Percentiles rank a stretch among this genome's conserved stretches.
Conservation (phyloP, 352 stramenopile genomes). For the Globisporangium solare region DNA sequence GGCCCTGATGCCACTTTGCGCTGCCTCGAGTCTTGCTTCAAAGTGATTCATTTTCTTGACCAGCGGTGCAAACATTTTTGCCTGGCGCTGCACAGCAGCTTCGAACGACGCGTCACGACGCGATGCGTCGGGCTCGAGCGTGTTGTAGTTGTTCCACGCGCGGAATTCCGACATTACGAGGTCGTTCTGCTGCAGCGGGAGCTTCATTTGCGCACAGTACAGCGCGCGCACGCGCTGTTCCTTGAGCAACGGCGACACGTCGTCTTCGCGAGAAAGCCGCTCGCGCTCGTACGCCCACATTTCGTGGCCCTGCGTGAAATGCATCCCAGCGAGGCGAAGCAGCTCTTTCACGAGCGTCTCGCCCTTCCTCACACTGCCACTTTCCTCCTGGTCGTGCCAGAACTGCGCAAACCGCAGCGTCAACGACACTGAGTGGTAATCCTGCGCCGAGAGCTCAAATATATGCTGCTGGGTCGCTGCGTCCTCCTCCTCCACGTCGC, state of each 20-base stretch:
- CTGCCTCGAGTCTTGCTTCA: slow-evolving; percentile 24
- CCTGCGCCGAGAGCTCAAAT: slow-evolving; percentile 30
- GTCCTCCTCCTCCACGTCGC: slow-evolving; percentile 18
- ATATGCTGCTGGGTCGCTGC: slow-evolving; percentile 23
- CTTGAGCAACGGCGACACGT: slow-evolving; percentile 19
- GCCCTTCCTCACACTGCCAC: slow-evolving; percentile 2
- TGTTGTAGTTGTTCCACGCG: slow-evolving; percentile 67
- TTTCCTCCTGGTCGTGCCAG: slow-evolving; percentile 24
- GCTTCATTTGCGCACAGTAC: slow-evolving; percentile 46
- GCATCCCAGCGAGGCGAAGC: slow-evolving; percentile 31
- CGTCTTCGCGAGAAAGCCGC: slow-evolving; percentile 13
- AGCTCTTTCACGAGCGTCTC: slow-evolving; percentile 25
- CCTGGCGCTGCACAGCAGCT: slow-evolving; percentile 30
- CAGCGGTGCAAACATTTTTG: slow-evolving; percentile 35
- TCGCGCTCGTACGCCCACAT: slow-evolving; percentile 59
- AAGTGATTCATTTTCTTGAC: slow-evolving; percentile 63
- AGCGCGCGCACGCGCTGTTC: slow-evolving; percentile 34
- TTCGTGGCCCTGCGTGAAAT: slow-evolving; percentile 59
- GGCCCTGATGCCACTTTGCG: slow-evolving; percentile 2
- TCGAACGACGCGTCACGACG: slow-evolving; percentile 16
- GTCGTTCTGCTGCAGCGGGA: slow-evolving; percentile 71
- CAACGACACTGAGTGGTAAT: slow-evolving; percentile 60
- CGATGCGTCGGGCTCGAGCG: slow-evolving; percentile 18
- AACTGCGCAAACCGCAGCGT: slow-evolving; percentile 34
- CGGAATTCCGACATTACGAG: slow-evolving; percentile 71